Base-by-base conservation (phyloP, 768 basidiomycete species). In the Pholiota conissans region DNA sequence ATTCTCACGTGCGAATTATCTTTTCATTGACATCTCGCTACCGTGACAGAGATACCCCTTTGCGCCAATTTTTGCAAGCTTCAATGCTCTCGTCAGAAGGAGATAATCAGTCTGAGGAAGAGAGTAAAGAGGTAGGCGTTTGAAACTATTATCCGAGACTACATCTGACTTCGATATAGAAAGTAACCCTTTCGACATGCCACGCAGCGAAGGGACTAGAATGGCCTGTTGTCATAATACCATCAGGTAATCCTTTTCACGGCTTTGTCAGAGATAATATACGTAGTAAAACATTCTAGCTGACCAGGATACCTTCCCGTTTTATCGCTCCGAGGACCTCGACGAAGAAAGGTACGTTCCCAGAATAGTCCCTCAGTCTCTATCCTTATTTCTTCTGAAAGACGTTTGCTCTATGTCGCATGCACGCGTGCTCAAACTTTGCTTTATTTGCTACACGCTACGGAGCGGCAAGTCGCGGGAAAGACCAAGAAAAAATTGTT, bases 171-270 rank as follows among this genome's bases (percentile, higher is more conserved):
- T 60, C 20, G 37, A 11, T 27, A 14, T 24, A 37, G 89, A 91
- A 88, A 80, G 91, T 95, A 6, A 89, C 86, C 1, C 84, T 95
- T 42, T 80, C 88, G 1, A 95, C 93, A 0, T 92, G 93, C 54
- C 93, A 96, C 73, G 84, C 91, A 30, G 92, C 93, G 0, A 96
- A 96, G 69, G 93, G 93, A 0, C 74, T 95, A 7, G 93, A 96
- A 70, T 96, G 93, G 92, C 92, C 93, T 0, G 89, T 94, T 1
- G 91, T 95, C 0, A 86, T 95, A 60, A 75, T 91, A 18, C 89
- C 89, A 22, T 83, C 87, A 13, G 85, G 87, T 87, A 65, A 59
- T 63, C 9, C 56, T 20, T 26, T 26, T 27, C 11, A 6, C 8
- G 16, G 46, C 27, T 14, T 34, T 11, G 20, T 51, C 46, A 11